A percentile compares a stretch with the other conserved stretches of the same genome.
phyloP scores from a whole-genome alignment of 768 basidiomycete genomes.

The Phaeotremella fagi region DNA sequence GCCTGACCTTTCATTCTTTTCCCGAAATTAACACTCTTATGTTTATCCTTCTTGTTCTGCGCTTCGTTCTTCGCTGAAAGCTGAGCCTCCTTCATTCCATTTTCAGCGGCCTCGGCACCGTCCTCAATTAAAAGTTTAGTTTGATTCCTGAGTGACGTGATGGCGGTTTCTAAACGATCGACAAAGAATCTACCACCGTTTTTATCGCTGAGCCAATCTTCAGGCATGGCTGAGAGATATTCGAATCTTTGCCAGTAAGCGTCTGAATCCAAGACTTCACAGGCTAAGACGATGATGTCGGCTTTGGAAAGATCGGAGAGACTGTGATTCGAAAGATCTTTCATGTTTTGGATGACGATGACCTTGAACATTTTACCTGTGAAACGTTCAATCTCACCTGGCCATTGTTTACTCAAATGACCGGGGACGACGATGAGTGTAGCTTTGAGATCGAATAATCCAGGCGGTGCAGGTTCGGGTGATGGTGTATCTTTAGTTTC shows the following conservation, averaged over 20 bases:
- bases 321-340: conserved; percentile 66
- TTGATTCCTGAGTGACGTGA: conserved; percentile 60
- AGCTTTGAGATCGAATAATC: conserved; percentile 63
- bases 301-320: conserved; percentile 72
- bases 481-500: conserved; percentile 52
- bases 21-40: conserved; percentile 35
- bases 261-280: conserved; percentile 73
- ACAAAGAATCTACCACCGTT: conserved; percentile 81
- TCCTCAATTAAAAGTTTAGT: conserved; percentile 64
- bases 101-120: conserved; percentile 60
- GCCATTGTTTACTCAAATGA: conserved; percentile 86
- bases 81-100: conserved; percentile 60
- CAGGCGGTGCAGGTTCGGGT: conserved; percentile 29
- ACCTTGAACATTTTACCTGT: conserved; percentile 60
- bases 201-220: conserved; percentile 50
- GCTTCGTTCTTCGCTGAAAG: conserved; percentile 56
- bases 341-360: conserved; percentile 62
- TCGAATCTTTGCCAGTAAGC: conserved; percentile 53
- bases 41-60: conserved; percentile 43
- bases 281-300: conserved; percentile 80
- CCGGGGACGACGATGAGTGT: conserved; percentile 83
- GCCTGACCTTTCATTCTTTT: conserved; percentile 42
- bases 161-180: conserved; percentile 64
- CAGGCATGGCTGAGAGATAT: conserved; percentile 36
- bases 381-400: conserved; percentile 78